Percentiles rank a stretch among this genome's conserved stretches.
Conservation (phyloP, 306 rosid genomes). For the Vigna trinervia region DNA sequence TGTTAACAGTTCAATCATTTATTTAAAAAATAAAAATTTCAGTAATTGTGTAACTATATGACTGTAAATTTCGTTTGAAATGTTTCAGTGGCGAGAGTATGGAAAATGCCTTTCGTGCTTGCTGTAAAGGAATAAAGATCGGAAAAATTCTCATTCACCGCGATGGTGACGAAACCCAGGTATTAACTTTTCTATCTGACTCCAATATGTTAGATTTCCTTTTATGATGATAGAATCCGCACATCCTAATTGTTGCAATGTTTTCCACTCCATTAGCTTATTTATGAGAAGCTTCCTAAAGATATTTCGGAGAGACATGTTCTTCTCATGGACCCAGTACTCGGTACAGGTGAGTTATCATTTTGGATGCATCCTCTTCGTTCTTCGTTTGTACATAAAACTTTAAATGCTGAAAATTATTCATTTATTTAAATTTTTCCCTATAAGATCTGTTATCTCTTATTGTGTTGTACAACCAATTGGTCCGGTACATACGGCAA, state of each 20-base stretch:
- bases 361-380: constrained; percentile 4
- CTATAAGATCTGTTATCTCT: constrained; percentile 3
- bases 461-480: background rate
- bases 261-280: constrained; percentile 56
- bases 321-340: constrained; percentile 94
- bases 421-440: background rate
- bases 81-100: constrained; percentile 91
- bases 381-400: constrained; percentile 7
- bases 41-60: background rate
- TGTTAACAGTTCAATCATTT: background rate
- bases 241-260: constrained; percentile 27
- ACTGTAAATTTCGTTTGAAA: constrained; percentile 21
- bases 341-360: constrained; percentile 75
- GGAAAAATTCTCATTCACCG: constrained; percentile 95
- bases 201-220: constrained; percentile 27
- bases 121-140: constrained; percentile 94
- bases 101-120: constrained; percentile 95
- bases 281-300: constrained; percentile 91
- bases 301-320: constrained; percentile 96
- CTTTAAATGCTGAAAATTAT: constrained; percentile 17
- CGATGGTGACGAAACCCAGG: constrained; percentile 72
- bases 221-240: constrained; percentile 21
- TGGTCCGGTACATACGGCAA: background rate
- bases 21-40: background rate
- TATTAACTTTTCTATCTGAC: constrained; percentile 18